Conservation (phyloP, 257 asterid species). For the Capsicum baccatum region DNA sequence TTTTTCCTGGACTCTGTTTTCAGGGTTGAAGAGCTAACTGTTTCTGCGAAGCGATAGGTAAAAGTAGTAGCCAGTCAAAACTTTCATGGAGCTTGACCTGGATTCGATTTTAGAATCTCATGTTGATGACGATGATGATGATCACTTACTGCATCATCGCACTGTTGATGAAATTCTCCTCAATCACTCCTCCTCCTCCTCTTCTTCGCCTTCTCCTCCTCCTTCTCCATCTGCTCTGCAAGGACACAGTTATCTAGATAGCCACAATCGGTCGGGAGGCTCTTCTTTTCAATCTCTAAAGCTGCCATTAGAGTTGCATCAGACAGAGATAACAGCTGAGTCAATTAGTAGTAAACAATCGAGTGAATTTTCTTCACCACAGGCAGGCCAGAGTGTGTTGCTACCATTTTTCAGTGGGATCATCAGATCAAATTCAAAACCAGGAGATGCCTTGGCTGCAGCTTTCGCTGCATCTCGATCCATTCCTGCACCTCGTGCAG, state of each 20-base stretch:
- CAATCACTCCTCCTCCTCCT: conserved; percentile 50
- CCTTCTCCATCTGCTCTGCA: conserved; percentile 32
- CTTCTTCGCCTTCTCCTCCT: conserved; percentile 58
- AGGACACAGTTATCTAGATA: conserved; percentile 19
- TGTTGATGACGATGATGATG: conserved; percentile 40
- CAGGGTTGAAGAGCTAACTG: background rate
- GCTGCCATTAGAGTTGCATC: conserved; percentile 39
- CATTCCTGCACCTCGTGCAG: conserved; percentile 76
- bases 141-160: conserved; percentile 49
- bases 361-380: conserved; percentile 33
- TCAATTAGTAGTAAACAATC: conserved; percentile 19
- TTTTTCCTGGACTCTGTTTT: background rate
- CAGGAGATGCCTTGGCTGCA: conserved; percentile 96
- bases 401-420: conserved; percentile 66
- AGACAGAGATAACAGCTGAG: conserved; percentile 31
- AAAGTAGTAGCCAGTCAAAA: background rate
- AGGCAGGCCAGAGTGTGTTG: conserved; percentile 31
- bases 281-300: conserved; percentile 32
- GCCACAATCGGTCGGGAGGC: conserved; percentile 9
- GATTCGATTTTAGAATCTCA: conserved; percentile 57
- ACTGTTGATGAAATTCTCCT: conserved; percentile 90
- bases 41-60: background rate
- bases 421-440: conserved; percentile 71
- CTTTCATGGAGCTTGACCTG: conserved; percentile 47
- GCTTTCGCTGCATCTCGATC: conserved; percentile 90